Percentiles rank a stretch among this genome's conserved stretches.
phyloP scores from a whole-genome alignment of 2,329 filamentous ascomycete species.

The Aureobasidium sp. region DNA sequence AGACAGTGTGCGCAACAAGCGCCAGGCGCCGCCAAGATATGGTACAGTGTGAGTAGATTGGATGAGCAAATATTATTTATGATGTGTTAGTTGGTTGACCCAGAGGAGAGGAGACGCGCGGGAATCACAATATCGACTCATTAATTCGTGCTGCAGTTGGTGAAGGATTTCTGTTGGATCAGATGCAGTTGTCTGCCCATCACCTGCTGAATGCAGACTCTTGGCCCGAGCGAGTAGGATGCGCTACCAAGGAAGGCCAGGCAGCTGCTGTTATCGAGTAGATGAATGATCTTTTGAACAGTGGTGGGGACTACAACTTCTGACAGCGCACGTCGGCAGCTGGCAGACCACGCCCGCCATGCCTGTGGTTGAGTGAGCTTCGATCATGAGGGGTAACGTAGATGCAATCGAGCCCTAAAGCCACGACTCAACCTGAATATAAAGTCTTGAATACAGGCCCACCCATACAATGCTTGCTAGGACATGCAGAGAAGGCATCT shows the following conservation, averaged over 20 bases:
- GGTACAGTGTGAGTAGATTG: neutral
- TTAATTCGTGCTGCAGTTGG: neutral
- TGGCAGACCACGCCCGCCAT: neutral
- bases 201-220: conserved; percentile 1
- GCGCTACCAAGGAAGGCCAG: conserved; percentile 1
- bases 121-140: neutral
- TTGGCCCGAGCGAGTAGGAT: conserved; percentile 11
- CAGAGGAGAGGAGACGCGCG: conserved; percentile 1
- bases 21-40: neutral
- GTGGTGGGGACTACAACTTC: neutral
- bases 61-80: neutral
- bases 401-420: neutral
- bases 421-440: neutral
- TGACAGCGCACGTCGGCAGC: conserved; percentile 6
- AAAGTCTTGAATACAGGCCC: neutral
- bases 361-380: neutral
- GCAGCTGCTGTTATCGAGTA: neutral
- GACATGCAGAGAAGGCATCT: neutral
- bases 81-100: neutral
- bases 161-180: neutral
- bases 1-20: conserved; percentile 5
- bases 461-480: neutral
- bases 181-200: conserved; percentile 6
- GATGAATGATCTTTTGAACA: neutral
- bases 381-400: neutral